A percentile compares a stretch with the other conserved stretches of the same genome.
phyloP scores from a whole-genome alignment of 2,329 filamentous ascomycete genomes.

The Didymella sp. region DNA sequence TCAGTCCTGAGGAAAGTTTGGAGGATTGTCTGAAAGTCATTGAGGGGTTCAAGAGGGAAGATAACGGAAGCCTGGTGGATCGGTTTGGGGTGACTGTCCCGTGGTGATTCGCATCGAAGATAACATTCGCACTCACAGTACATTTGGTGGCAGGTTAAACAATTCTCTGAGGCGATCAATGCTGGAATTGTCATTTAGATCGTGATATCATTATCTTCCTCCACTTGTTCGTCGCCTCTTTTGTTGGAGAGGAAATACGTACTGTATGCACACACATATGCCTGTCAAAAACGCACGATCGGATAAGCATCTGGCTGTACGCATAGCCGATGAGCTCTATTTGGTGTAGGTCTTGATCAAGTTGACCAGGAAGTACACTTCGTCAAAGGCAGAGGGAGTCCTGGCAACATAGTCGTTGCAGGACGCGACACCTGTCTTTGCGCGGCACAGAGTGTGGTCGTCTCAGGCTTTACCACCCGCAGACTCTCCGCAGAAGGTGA shows the following conservation, averaged over 20 bases:
- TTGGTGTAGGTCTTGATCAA: constrained; percentile 21
- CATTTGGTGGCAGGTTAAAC: no score
- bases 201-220: not conserved
- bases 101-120: constrained; percentile 43
- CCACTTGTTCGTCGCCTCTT: not conserved
- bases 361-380: constrained; percentile 33
- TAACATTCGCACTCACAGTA: not conserved
- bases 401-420: constrained; percentile 31
- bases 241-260: not conserved
- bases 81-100: constrained; percentile 52
- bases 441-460: constrained; percentile 12
- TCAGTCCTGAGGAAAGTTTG: constrained; percentile 53
- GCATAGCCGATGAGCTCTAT: not conserved
- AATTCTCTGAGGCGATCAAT: no score
- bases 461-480: constrained; percentile 59
- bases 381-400: constrained; percentile 27
- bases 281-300: no score
- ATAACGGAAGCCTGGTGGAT: constrained; percentile 54
- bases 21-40: constrained; percentile 49
- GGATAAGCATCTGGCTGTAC: no score
- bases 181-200: not conserved
- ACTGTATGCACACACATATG: not conserved
- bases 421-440: constrained; percentile 55
- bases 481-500: constrained; percentile 56
- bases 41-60: constrained; percentile 34